phyloP scores from a whole-genome alignment of 2,329 filamentous ascomycete species.

The Penicillium hesseltinei region DNA sequence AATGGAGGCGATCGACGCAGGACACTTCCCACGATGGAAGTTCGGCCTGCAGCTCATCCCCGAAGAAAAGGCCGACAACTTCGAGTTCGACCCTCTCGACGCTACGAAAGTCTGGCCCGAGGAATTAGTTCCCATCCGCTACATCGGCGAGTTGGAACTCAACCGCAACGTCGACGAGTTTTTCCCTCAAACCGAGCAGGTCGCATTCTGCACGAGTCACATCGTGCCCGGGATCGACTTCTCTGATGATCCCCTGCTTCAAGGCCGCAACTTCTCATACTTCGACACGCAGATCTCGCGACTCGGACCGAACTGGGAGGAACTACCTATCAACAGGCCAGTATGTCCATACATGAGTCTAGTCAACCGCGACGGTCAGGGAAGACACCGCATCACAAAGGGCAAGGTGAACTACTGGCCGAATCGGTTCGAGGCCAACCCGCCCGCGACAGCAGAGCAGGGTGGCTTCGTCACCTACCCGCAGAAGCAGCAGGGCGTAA shows the following conservation, averaged over 20 bases:
- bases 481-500: slow-evolving; percentile 65
- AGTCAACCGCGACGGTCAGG: slow-evolving; percentile 72
- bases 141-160: slow-evolving; percentile 75
- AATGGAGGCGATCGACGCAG: slow-evolving; percentile 69
- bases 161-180: slow-evolving; percentile 79
- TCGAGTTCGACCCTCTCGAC: slow-evolving; percentile 82
- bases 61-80: slow-evolving; percentile 69
- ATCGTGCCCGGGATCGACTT: slow-evolving; percentile 76
- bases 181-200: slow-evolving; percentile 79
- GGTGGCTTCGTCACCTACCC: slow-evolving; percentile 69
- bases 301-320: slow-evolving; percentile 72
- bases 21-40: slow-evolving; percentile 72
- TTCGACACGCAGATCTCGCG: slow-evolving; percentile 59
- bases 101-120: slow-evolving; percentile 86
- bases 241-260: slow-evolving; percentile 70
- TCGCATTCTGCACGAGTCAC: slow-evolving; percentile 78
- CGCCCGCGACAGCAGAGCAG: slow-evolving; percentile 61
- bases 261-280: slow-evolving; percentile 68
- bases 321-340: slow-evolving; percentile 73
- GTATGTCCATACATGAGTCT: slow-evolving; percentile 73
- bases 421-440: slow-evolving; percentile 64
- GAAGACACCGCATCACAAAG: slow-evolving; percentile 68
- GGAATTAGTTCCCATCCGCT: slow-evolving; percentile 69
- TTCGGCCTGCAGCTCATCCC: slow-evolving; percentile 78
- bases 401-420: slow-evolving; percentile 78